Conservation (phyloP, 2,329 filamentous ascomycete species). For the Fusarium liriodendri region DNA sequence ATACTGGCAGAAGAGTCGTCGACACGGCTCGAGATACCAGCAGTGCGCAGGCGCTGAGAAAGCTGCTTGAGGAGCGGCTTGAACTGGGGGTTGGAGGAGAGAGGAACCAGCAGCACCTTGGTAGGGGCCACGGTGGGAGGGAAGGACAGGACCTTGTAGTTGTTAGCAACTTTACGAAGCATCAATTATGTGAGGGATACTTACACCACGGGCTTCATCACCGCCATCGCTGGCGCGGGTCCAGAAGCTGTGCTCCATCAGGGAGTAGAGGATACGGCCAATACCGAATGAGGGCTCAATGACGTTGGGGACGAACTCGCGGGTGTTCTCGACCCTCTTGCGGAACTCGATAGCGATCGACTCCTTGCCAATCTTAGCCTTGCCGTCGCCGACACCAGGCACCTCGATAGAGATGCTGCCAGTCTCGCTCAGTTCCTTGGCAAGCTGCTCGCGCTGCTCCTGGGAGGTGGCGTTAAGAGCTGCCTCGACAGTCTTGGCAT, state of each 20-base stretch:
- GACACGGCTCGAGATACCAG: conserved; percentile 84
- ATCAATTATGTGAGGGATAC: conserved; percentile 49
- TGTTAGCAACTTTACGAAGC: conserved; percentile 30
- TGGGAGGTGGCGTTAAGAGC: conserved; percentile 82
- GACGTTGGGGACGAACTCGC: conserved; percentile 95
- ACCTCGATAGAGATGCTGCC: conserved; percentile 85
- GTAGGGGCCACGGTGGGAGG: conserved; percentile 83
- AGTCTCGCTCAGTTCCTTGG: conserved; percentile 76
- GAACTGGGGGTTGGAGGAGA: conserved; percentile 86
- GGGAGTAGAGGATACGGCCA: conserved; percentile 89
- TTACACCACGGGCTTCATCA: conserved; percentile 84
- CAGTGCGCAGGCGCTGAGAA: conserved; percentile 78
- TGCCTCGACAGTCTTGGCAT: conserved; percentile 85
- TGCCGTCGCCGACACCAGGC: conserved; percentile 72
- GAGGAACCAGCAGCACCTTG: conserved; percentile 91
- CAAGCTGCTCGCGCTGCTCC: conserved; percentile 82
- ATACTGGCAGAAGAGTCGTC: conserved; percentile 94
- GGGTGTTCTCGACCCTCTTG: conserved; percentile 82
- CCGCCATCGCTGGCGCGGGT: conserved; percentile 72
- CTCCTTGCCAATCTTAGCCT: conserved; percentile 83
- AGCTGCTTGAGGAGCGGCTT: conserved; percentile 79
- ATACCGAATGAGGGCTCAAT: conserved; percentile 99
- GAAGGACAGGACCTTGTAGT: conserved; percentile 63
- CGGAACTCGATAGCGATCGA: conserved; percentile 86
- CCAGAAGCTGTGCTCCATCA: conserved; percentile 98